Conservation (phyloP, 352 stramenopile species). For the Nothophytophthora sp. region DNA sequence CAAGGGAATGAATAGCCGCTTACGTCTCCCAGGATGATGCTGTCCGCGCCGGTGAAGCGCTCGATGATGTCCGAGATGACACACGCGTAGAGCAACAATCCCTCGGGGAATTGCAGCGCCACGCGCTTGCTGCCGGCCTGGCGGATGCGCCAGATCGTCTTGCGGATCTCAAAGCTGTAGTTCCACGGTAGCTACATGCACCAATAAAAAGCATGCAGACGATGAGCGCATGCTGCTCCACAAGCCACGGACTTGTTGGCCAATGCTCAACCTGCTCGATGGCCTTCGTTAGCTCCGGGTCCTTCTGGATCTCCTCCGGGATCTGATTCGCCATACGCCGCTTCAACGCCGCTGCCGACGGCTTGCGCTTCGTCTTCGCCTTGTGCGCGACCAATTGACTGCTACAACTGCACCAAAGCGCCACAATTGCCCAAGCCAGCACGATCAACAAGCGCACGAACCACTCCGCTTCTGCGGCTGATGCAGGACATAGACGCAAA, state of each 20-base stretch:
- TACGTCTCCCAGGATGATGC: conserved; percentile 98
- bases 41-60: conserved; percentile 90
- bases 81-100: conserved; percentile 97
- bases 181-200: conserved; percentile 97
- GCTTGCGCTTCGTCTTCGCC: conserved; percentile 59
- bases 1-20: conserved; percentile 12
- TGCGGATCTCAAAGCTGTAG: conserved; percentile 99
- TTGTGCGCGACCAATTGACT: conserved; percentile 39
- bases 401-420: conserved; percentile 6
- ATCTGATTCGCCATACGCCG: conserved; percentile 89
- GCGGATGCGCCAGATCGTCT: conserved; percentile 97
- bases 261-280: conserved; percentile 91
- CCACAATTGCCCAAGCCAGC: background rate
- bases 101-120: conserved; percentile 99
- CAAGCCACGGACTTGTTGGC: too few species aligned
- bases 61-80: conserved; percentile 98
- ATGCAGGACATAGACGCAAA: too few species aligned
- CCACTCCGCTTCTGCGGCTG: background rate
- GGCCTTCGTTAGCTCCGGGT: conserved; percentile 86
- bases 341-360: conserved; percentile 53
- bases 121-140: conserved; percentile 90
- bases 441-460: background rate
- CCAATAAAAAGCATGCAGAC: background rate
- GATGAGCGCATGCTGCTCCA: too few species aligned
- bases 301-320: conserved; percentile 89